Base-by-base conservation (phyloP, 768 basidiomycete genomes). In the Phlebiopsis gigantea region DNA sequence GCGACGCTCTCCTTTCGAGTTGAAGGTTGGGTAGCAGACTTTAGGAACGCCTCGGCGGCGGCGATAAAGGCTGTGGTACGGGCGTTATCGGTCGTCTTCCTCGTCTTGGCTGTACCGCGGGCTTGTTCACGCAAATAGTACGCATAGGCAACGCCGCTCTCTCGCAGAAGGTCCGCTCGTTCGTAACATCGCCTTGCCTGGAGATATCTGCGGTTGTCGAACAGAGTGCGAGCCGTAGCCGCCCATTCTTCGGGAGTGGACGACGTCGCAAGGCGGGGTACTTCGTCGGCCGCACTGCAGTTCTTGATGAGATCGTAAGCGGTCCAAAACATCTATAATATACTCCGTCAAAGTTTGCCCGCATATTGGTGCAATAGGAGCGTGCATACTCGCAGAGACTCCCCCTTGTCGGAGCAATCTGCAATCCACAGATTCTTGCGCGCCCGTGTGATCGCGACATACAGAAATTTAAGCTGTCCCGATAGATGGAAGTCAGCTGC, bases 381-480 rank as follows among this genome's bases (percentile, higher is more conserved):
- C 7, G 19, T 21, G 65, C 77, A 45, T 47, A 86, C 85, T 61
- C 76, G 72, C 79, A 87, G 81, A 1, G 84, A 77, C 41, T 81
- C 77, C 15, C 78, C 73, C 57, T 76, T 80, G 0, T 73, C 69
- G 0, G 85, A 87, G 30, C 73, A 75, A 64, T 89, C 87, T 1
- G 79, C 79, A 19, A 89, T 81, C 85, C 87, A 87, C 4, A 88
- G 64, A 49, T 86, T 84, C 56, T 83, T 85, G 44, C 83, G 76
- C 0, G 87, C 85, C 42, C 87, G 69, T 0, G 87, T 89, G n/a
- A 88, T 78, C 0, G 85, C 87, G 2, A 89, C 87, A 55, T 89
- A 89, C 0, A 89, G 67, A 46, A 75, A 77, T 61, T 89, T 88
- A n/a, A 89, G 71, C 85, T 87, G 19, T 8, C 12, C n/a, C n/a